A percentile compares a stretch with the other conserved stretches of the same genome.
These are phyloP conservation scores for Aspergillus oerlinghausenensis DNA, from an alignment of 2,329 filamentous ascomycete species.

Conservation along the genomic window DNA sequence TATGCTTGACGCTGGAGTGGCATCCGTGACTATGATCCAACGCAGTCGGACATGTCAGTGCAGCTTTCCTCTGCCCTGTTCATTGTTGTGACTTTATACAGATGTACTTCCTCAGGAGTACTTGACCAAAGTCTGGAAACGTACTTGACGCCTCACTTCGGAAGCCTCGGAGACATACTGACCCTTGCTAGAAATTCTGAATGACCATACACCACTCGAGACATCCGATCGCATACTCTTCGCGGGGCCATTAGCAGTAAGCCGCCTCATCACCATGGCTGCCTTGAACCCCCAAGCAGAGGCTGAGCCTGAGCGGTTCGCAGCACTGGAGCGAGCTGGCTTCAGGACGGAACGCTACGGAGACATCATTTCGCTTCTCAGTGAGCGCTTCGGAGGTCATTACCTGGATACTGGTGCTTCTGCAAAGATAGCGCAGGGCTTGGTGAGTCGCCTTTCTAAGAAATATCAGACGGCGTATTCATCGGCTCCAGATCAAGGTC, in stretches of 20 bases:
- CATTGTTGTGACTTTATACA: not conserved
- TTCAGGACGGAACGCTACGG: conserved; percentile 39
- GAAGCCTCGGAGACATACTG: not conserved
- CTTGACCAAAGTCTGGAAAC: not conserved
- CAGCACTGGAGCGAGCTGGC: conserved; percentile 39
- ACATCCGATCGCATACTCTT: not conserved
- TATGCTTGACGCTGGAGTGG: conserved; percentile 40
- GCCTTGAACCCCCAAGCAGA: conserved; percentile 23
- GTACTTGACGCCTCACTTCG: not conserved
- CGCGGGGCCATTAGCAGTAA: conserved; percentile 22
- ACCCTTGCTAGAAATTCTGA: not conserved
- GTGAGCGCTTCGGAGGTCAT: conserved; percentile 43
- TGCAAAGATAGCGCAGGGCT: conserved; percentile 27
- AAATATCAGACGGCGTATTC: too few relatives aligned
- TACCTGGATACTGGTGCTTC: conserved; percentile 46
- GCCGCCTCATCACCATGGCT: conserved; percentile 28
- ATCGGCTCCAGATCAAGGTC: conserved; percentile 38
- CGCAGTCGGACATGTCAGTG: conserved; percentile 34
- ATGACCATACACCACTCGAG: not conserved
- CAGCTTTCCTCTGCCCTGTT: conserved; percentile 8
- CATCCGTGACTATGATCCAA: conserved; percentile 46
- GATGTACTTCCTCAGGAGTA: not conserved
- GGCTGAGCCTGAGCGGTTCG: conserved; percentile 34
- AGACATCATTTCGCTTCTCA: conserved; percentile 36
- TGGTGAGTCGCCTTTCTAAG: too few relatives aligned